Evolutionary conservation across 257 asterid genomes (phyloP), one percentile per base, ranked within the genome.

Genomic region (Solanum commersonii): DNA sequence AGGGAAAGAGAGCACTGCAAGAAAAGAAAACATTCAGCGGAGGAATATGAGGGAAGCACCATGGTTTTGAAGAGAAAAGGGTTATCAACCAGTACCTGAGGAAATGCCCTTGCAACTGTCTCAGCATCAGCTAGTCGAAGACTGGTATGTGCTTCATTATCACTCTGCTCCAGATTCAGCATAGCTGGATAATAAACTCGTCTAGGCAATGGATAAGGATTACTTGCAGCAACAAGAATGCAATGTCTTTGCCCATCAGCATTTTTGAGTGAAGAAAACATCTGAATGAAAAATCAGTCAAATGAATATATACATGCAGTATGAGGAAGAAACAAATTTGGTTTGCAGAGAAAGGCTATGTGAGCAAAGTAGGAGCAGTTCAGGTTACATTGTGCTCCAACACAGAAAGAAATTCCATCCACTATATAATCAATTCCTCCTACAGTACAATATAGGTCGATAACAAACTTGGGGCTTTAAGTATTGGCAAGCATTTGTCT

Each of bases 201-300:
- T 83, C 95, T 96, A 22, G 98, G 97, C 77, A 95, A 90, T 87
- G 98, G 95, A 90, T 92, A 92, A 91, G 98, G 99, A 73, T 95
- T 96, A 92, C 99, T 95, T 52, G 98, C 98, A 90, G 98, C 98
- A 86, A 97, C 88, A 88, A 96, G 97, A 91, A 97, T 94, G 88
- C 98, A 97, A 88, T 97, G 99, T 87, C 93, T 94, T 83, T 92
- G 97, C 77, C 94, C 92, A 82, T 95, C 98, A 88, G 87, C 86
- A 89, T 92, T 93, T 91, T 87, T 92, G 72, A 91, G 87, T 29
- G 91, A 81, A 87, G 95, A 90, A 84, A 96, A 91, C 99, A 96
- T 94, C 99, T 96, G 88, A 52, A 84, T 59, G n/a, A 89, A 63
- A 86, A 85, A 83, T 86, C 83, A 88, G 29, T 77, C 86, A 42